Conservation (phyloP, 2,329 filamentous ascomycete genomes). For the Pestalotiopsis sp. region DNA sequence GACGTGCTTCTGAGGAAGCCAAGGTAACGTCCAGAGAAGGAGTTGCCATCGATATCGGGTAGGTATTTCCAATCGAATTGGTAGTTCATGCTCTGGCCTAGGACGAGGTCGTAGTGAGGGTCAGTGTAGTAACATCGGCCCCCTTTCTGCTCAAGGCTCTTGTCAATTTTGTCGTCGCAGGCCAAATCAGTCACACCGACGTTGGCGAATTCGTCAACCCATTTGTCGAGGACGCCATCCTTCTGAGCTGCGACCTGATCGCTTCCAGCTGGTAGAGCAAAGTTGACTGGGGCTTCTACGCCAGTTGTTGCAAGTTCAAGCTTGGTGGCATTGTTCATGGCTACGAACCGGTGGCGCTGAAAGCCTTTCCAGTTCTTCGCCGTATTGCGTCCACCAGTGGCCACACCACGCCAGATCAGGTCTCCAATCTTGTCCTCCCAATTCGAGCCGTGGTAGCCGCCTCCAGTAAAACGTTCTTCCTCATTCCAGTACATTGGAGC, state of each 20-base stretch:
- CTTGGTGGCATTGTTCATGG: slow-evolving; percentile 70
- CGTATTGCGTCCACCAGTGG: slow-evolving; percentile 64
- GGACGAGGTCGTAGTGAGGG: slow-evolving; percentile 43
- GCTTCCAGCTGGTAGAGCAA: slow-evolving; percentile 49
- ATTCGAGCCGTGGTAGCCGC: slow-evolving; percentile 51
- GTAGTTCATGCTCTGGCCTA: slow-evolving; percentile 46
- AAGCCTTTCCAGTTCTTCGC: slow-evolving; percentile 70
- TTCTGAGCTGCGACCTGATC: slow-evolving; percentile 52
- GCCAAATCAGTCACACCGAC: slow-evolving; percentile 58
- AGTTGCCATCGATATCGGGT: slow-evolving; percentile 77
- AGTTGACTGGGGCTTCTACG: slow-evolving; percentile 50
- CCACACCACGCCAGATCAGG: slow-evolving; percentile 68
- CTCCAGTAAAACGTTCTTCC: slow-evolving; percentile 64
- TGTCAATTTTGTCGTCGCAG: slow-evolving; percentile 39
- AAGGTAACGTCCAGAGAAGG: slow-evolving; percentile 69
- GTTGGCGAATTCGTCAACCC: slow-evolving; percentile 53
- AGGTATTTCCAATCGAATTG: slow-evolving; percentile 70
- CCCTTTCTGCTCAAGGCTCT: slow-evolving; percentile 33
- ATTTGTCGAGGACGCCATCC: slow-evolving; percentile 47
- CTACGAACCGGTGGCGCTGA: slow-evolving; percentile 74
- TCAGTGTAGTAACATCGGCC: slow-evolving; percentile 51
- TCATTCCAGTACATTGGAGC: slow-evolving; percentile 71
- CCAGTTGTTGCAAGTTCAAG: slow-evolving; percentile 51
- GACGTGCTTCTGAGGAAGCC: slow-evolving; percentile 71
- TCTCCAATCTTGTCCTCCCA: slow-evolving; percentile 60